These are phyloP conservation scores for Boletus sp. DNA, from an alignment of 768 basidiomycete species.

Conservation along the genomic window DNA sequence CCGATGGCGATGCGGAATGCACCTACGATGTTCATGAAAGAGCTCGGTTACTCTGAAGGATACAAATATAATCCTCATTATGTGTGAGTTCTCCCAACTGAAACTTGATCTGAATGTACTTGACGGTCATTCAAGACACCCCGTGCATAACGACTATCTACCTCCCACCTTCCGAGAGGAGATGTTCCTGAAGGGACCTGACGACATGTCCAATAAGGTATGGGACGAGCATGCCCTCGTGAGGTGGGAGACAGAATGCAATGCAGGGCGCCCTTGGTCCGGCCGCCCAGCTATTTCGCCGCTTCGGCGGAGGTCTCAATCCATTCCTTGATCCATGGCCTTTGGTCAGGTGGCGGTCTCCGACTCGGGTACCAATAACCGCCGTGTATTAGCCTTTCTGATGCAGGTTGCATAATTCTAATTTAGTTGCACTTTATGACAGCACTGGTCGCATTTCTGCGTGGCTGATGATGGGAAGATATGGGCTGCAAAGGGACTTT, in stretches of 20 bases:
- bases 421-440: neutral
- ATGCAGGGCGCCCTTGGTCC: constrained; percentile 48
- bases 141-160: constrained; percentile 62
- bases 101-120: neutral
- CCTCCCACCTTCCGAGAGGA: constrained; percentile 46
- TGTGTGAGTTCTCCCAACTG: constrained; percentile 34
- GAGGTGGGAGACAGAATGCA: constrained; percentile 54
- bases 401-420: neutral
- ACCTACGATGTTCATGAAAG: constrained; percentile 68
- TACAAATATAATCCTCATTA: constrained; percentile 66
- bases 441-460: neutral
- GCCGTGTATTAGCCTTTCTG: neutral
- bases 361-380: neutral
- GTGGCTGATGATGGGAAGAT: neutral
- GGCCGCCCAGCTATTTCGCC: constrained; percentile 31
- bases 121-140: constrained; percentile 44
- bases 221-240: constrained; percentile 62
- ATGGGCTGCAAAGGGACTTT: neutral
- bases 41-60: constrained; percentile 62
- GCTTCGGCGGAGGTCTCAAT: neutral
- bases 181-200: constrained; percentile 44
- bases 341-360: neutral
- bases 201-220: constrained; percentile 43
- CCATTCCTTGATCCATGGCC: neutral
- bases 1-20: constrained; percentile 77